Percentiles rank a stretch among this genome's conserved stretches.
Conservation (phyloP, 495 filamentous ascomycete genomes). For the Annulohypoxylon bovei region DNA sequence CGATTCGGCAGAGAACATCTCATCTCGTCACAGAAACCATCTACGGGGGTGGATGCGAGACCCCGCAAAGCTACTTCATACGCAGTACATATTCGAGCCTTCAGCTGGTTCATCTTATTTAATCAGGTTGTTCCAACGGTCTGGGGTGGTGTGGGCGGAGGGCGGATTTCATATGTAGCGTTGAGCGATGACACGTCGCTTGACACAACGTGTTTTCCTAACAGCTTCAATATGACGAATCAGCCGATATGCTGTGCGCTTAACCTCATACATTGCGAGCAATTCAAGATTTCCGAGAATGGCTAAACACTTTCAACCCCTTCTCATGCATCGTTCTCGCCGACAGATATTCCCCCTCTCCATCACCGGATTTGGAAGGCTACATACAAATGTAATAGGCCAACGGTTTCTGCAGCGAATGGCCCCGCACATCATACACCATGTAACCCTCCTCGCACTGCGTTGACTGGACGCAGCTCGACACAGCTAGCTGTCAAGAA, state of each 20-base stretch:
- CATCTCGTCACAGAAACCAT: slow-evolving; percentile 14
- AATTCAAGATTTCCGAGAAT: slow-evolving; percentile 27
- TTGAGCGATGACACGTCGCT: slow-evolving; percentile 36
- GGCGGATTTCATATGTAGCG: slow-evolving; percentile 11
- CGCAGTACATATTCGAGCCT: background rate
- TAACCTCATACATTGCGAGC: slow-evolving; percentile 19
- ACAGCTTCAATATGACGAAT: slow-evolving; percentile 30
- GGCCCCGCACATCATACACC: slow-evolving; percentile 35
- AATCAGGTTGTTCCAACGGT: slow-evolving; percentile 24
- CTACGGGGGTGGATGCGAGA: slow-evolving; percentile 2
- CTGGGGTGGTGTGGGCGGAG: slow-evolving; percentile 20
- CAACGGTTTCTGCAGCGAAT: slow-evolving; percentile 29
- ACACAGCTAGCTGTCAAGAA: slow-evolving; percentile 13
- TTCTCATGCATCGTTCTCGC: slow-evolving; percentile 33
- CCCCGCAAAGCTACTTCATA: slow-evolving; percentile 16
- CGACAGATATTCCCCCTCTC: slow-evolving; percentile 33
- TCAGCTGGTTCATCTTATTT: slow-evolving; percentile 29
- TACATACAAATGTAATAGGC: slow-evolving; percentile 28
- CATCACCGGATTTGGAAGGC: slow-evolving; percentile 29
- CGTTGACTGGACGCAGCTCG: slow-evolving; percentile 13
- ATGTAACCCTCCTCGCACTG: slow-evolving; percentile 36
- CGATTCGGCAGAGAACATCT: slow-evolving; percentile 4
- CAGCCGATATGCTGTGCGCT: slow-evolving; percentile 27
- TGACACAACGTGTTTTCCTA: slow-evolving; percentile 32
- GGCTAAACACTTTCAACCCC: slow-evolving; percentile 26